Percentiles rank a stretch among this genome's conserved stretches.
phyloP scores from a whole-genome alignment of 768 basidiomycete species.

The Termitomyces sp. region DNA sequence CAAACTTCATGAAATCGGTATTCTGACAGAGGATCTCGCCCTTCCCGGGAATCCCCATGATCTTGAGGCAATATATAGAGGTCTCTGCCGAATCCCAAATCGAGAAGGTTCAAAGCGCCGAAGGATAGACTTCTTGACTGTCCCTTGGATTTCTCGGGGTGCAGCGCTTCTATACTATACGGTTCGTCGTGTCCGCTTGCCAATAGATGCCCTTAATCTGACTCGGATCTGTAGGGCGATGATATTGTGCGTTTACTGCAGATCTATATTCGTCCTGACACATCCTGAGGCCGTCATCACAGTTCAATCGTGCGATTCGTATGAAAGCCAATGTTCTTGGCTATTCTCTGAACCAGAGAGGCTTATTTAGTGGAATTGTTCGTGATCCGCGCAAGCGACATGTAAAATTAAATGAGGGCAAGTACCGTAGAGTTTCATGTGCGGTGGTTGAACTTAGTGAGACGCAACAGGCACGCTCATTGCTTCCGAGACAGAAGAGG shows the following conservation, averaged over 20 bases:
- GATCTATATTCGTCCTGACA: not conserved
- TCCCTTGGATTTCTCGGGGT: conserved; percentile 75
- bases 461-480: conserved; percentile 49
- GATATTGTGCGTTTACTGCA: conserved; percentile 62
- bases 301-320: conserved; percentile 91
- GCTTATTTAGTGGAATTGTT: conserved; percentile 67
- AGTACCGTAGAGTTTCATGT: conserved; percentile 6
- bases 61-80: conserved; percentile 77
- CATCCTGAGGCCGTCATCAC: conserved; percentile 3
- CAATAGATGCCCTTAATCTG: not conserved
- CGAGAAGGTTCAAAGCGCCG: conserved; percentile 42
- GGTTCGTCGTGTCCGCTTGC: conserved; percentile 32
- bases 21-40: conserved; percentile 79
- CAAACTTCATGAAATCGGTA: conserved; percentile 46
- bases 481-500: conserved; percentile 80
- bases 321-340: conserved; percentile 78
- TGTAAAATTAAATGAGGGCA: conserved; percentile 59
- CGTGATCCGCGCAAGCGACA: conserved; percentile 61
- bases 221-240: conserved; percentile 56
- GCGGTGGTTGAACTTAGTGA: not conserved
- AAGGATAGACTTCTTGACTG: conserved; percentile 79
- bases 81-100: conserved; percentile 59
- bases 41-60: conserved; percentile 61
- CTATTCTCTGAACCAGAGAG: conserved; percentile 84
- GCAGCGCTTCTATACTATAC: conserved; percentile 93